phyloP scores from a whole-genome alignment of 306 rosid species.

The Ochetophila trinervis region DNA sequence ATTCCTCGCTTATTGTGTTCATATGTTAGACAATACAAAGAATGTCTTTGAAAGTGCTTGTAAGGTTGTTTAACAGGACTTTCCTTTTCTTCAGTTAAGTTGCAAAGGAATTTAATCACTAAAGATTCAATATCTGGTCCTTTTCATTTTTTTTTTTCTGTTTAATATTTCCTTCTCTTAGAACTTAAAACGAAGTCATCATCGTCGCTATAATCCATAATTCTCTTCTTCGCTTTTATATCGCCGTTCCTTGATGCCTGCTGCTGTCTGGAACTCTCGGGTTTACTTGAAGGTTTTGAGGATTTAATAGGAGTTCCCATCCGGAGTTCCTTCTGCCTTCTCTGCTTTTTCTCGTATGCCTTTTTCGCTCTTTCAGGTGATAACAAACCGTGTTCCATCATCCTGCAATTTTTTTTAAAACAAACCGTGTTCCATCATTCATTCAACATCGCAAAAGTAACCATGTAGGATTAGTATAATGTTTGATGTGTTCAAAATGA shows the following conservation, averaged over 20 bases:
- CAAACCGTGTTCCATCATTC: slow-evolving; percentile 98
- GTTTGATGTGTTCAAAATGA: no score
- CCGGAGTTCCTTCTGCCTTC: slow-evolving; percentile 77
- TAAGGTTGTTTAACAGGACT: slow-evolving; percentile 25
- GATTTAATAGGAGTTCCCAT: slow-evolving; percentile 73
- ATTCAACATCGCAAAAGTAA: slow-evolving; percentile 27
- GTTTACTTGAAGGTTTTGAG: slow-evolving; percentile 45
- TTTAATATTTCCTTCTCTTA: slow-evolving; percentile 68
- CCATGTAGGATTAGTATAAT: no score
- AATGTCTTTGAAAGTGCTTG: slow-evolving; percentile 34
- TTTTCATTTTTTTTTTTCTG: not conserved
- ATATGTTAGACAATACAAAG: slow-evolving; percentile 36
- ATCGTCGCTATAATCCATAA: slow-evolving; percentile 46
- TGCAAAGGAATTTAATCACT: slow-evolving; percentile 9
- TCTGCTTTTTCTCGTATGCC: slow-evolving; percentile 81
- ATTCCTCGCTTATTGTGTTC: slow-evolving; percentile 26
- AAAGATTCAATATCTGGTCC: no score
- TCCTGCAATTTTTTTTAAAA: slow-evolving; percentile 46
- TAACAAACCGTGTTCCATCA: slow-evolving; percentile 93
- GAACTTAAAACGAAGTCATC: slow-evolving; percentile 62
- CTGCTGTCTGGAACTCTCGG: slow-evolving; percentile 63
- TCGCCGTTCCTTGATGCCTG: slow-evolving; percentile 67
- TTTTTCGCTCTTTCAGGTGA: slow-evolving; percentile 72
- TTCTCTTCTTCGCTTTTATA: slow-evolving; percentile 63
- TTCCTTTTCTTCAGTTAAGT: slow-evolving; percentile 10